Percentiles rank a stretch among this genome's conserved stretches.
Evolutionary conservation across 805 yeast species (phyloP).

Genomic region (Kodamaea hsintzibuensis): DNA sequence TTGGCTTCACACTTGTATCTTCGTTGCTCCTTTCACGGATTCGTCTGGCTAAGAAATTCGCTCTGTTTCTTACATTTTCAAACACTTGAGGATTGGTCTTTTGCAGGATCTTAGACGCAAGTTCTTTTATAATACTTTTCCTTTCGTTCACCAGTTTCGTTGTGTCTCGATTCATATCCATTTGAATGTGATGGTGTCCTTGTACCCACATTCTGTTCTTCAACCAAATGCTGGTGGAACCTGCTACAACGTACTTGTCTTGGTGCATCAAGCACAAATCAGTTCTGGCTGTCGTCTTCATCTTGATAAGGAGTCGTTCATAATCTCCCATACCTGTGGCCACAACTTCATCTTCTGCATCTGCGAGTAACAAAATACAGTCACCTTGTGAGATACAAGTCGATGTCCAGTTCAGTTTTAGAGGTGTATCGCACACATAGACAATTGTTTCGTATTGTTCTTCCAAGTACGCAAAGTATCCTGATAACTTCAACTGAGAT

Average conservation of each 20-base stretch:
- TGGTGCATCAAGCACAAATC: constrained; percentile 85
- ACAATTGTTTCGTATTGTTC: constrained; percentile 86
- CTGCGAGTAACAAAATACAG: constrained; percentile 85
- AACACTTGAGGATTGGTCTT: constrained; percentile 37
- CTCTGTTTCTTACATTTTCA: constrained; percentile 34
- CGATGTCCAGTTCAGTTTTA: constrained; percentile 83
- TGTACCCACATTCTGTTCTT: constrained; percentile 87
- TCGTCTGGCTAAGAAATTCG: constrained; percentile 27
- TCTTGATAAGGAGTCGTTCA: constrained; percentile 71
- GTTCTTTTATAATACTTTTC: constrained; percentile 27
- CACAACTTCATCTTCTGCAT: constrained; percentile 61
- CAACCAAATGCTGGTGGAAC: constrained; percentile 82
- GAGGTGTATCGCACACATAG: constrained; percentile 83
- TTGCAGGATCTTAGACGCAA: constrained; percentile 36
- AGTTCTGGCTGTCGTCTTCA: constrained; percentile 82
- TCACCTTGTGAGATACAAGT: constrained; percentile 96
- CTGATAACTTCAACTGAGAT: constrained; percentile 81
- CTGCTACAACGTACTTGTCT: constrained; percentile 79
- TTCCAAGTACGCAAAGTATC: constrained; percentile 88
- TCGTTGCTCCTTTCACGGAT: constrained; percentile 23
- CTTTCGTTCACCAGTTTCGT: constrained; percentile 7
- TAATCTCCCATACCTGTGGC: constrained; percentile 80
- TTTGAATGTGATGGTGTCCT: constrained; percentile 88
- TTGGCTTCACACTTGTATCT: constrained; percentile 24
- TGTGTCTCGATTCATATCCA: constrained; percentile 37